Base-by-base conservation (phyloP, 495 filamentous ascomycete genomes). In the Talaromyces adpressus region DNA sequence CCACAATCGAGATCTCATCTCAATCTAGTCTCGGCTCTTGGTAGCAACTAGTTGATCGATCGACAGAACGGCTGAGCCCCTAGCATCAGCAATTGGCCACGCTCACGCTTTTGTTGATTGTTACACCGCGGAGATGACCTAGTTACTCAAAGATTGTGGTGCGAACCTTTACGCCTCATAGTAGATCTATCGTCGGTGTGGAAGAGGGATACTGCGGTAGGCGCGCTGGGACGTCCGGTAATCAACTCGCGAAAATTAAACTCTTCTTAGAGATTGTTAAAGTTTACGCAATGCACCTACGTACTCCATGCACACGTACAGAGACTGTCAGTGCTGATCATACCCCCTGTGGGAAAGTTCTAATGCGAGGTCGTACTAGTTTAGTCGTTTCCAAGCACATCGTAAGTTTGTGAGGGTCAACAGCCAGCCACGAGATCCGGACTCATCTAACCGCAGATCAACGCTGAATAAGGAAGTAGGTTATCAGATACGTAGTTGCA, bases 1-100 rank as follows among this genome's bases (percentile, higher is more conserved):
- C 22, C 52, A 56, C 52, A 56, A 56, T 56, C 52, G 52, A 56
- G 52, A 56, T 56, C 27, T 56, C 52, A 56, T 56, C 52, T 56
- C 52, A 56, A 56, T 56, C 52, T 56, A 25, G 11, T 29, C 52
- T 23, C 9, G 52, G 52, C 22, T 56, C 52, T 56, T 56, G 52
- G 52, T 23, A 56, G 8, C 52, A 29, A 23, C 20, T 29, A 56
- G 20, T 49, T 49, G 45, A 20, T 49, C 45, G 45, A 49, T 49
- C 45, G 45, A 49, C 45, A 49, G 45, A 49, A 49, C 36, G 36
- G 36, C 36, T 41, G 36, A 41, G 36, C 36, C 36, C 36, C n/a
- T 49, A 49, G 45, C 45, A 20, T 49, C 45, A 16, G 52, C 52
- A 56, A 27, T 56, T 29, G 52, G 22, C 20, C 52, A 49, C 3